Evolutionary conservation across 106 monocot species (phyloP).

Genomic region (Apostasia ramifera): DNA sequence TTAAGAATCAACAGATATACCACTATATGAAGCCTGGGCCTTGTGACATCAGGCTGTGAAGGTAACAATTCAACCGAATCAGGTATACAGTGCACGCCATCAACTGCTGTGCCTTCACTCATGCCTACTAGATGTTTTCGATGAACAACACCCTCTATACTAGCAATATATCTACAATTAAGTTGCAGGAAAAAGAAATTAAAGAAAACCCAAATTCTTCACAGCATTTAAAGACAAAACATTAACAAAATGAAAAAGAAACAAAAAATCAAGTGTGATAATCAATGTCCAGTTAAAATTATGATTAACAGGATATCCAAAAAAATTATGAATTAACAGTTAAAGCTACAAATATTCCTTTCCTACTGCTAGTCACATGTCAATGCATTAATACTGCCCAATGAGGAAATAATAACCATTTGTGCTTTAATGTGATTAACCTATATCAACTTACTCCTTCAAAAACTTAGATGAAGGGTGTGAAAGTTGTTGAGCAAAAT

Average conservation of each 20-base stretch:
- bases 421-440: not conserved
- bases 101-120: slow-evolving; percentile 80
- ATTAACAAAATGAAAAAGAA: too few relatives aligned
- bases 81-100: slow-evolving; percentile 75
- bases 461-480: slow-evolving; percentile 91
- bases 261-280: too few relatives aligned
- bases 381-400: not conserved
- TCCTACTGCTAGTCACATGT: not conserved
- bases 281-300: too few relatives aligned
- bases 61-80: slow-evolving; percentile 81
- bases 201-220: too few relatives aligned
- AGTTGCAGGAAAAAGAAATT: not conserved
- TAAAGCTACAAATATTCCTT: too few relatives aligned
- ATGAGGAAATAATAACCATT: not conserved
- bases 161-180: slow-evolving; percentile 74
- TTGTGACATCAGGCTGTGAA: slow-evolving; percentile 50
- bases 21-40: slow-evolving; percentile 76
- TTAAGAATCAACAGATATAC: slow-evolving; percentile 22
- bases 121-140: slow-evolving; percentile 67
- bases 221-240: too few relatives aligned
- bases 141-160: slow-evolving; percentile 56
- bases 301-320: too few relatives aligned
- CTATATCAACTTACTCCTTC: slow-evolving; percentile 69
- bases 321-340: too few relatives aligned
- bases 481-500: slow-evolving; percentile 84